Conservation (phyloP, 2,329 filamentous ascomycete species). For the Cladosporium velox region DNA sequence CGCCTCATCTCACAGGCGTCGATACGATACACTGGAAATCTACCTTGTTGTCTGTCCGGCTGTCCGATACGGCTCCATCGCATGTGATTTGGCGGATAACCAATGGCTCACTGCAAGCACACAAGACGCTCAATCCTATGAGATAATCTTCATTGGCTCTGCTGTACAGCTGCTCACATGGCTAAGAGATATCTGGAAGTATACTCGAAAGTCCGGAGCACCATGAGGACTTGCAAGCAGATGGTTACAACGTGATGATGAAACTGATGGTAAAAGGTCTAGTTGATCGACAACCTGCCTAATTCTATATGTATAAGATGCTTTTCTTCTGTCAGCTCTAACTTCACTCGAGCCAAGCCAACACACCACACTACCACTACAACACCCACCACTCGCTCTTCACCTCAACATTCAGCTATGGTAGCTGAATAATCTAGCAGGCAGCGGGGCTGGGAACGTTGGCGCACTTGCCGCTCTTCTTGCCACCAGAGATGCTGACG, state of each 20-base stretch:
- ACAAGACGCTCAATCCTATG: too few relatives aligned
- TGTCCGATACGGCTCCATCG: background rate
- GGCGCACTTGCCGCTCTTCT: constrained; percentile 45
- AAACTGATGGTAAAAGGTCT: background rate
- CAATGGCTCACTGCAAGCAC: background rate
- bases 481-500: constrained; percentile 55
- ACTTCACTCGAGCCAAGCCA: background rate
- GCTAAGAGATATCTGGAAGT: background rate
- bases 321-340: background rate
- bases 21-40: too few relatives aligned
- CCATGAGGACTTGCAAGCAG: background rate
- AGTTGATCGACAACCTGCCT: constrained; percentile 3
- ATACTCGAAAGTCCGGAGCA: background rate
- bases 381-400: background rate
- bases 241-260: background rate
- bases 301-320: background rate
- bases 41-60: background rate
- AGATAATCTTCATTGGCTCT: too few relatives aligned
- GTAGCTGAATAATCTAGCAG: constrained; percentile 3
- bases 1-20: background rate
- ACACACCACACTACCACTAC: background rate
- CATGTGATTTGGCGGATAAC: background rate
- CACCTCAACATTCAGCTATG: background rate
- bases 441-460: constrained; percentile 39
- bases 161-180: background rate